Conservation (phyloP, 441 rosid genomes). For the Erodium chrysanthum region DNA sequence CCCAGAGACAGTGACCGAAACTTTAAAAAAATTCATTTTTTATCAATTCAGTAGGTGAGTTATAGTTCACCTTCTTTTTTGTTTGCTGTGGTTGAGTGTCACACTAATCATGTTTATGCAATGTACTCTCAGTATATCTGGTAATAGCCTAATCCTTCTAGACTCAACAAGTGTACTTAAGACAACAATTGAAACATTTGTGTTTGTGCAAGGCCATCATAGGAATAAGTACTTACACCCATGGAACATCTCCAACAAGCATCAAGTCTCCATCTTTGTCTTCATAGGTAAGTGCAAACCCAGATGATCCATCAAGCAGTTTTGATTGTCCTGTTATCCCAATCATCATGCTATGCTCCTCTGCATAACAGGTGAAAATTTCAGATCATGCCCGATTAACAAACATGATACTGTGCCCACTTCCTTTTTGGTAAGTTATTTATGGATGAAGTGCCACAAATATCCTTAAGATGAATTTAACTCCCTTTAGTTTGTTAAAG, state of each 20-base stretch:
- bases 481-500: no score
- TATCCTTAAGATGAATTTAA: no score
- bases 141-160: neutral
- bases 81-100: neutral
- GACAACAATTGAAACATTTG: neutral
- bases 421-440: no score
- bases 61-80: neutral
- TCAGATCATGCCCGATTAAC: no score
- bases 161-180: neutral
- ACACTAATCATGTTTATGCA: neutral
- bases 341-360: conserved; percentile 18
- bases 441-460: no score
- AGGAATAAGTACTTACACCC: conserved; percentile 49
- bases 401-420: no score
- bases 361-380: conserved; percentile 12
- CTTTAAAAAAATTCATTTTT: no score
- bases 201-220: neutral
- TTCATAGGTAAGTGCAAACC: conserved; percentile 36
- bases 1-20: no score
- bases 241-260: conserved; percentile 12
- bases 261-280: no score
- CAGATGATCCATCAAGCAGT: conserved; percentile 63
- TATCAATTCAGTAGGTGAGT: neutral
- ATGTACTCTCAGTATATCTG: neutral
- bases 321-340: conserved; percentile 30